Base-by-base conservation (phyloP, 1,139 yeast species). In the Blastobotrys capitulatus region DNA sequence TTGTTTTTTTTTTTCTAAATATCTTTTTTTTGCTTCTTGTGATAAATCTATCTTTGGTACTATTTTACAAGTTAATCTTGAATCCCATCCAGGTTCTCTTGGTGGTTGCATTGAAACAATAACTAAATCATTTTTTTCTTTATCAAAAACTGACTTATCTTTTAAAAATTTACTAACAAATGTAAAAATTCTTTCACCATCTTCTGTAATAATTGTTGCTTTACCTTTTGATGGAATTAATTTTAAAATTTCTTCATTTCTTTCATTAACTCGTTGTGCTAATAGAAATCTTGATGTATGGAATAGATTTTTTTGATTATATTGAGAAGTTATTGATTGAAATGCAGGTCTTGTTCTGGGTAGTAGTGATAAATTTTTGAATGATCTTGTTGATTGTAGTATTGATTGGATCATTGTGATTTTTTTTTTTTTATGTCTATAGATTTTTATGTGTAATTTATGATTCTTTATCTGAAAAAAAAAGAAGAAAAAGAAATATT, bases 161-260 rank as follows among this genome's bases (percentile, higher is more conserved):
- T 29, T 29, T 29, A 29, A 29, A 29, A 29, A 12, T 29, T n/a
- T 12, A 12, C n/a, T n/a, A n/a, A n/a, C n/a, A n/a, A n/a, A n/a
- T n/a, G n/a, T n/a, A n/a, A 51, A 51, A 12, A 47, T 40, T 46
- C 56, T 55, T 15, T 44, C 52, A 1, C 61, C 63, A 29, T 40
- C 41, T 8, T 38, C 29, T 32, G 59, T 60, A 25, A 63, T 59
- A 34, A 61, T 39, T 36, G 56, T 50, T 20, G 61, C 58, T 20
- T 50, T 35, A 3, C 65, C 64, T 9, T 47, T 37, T 13, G 52
- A 45, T 2, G 66, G 66, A 2, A 62, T 63, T 18, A 61, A 49
- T 18, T 53, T 32, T 12, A 52, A 44, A 9, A 62, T 60, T 18
- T 58, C 54, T 12, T 45, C 43, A 38, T 58, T 56, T 12, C 32